Percentiles rank a stretch among this genome's conserved stretches.
Conservation (phyloP, 768 basidiomycete genomes). For the Chalciporus chontae region DNA sequence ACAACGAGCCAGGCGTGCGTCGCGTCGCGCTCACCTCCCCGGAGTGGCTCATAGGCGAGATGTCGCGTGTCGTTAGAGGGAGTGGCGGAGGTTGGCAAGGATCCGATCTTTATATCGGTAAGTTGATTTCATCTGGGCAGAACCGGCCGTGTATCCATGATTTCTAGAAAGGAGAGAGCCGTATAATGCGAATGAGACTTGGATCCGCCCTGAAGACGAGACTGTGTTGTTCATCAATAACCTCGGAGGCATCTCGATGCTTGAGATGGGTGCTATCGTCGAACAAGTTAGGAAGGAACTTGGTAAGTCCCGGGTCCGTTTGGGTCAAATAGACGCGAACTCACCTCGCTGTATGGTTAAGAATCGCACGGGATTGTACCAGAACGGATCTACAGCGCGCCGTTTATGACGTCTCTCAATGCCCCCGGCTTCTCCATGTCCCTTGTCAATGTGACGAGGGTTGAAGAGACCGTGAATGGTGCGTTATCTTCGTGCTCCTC, state of each 20-base stretch:
- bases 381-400: slow-evolving; percentile 41
- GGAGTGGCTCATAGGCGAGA: slow-evolving; percentile 26
- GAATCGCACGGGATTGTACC: slow-evolving; percentile 33
- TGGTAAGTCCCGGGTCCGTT: slow-evolving; percentile 29
- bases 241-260: slow-evolving; percentile 47
- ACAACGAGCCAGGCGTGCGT: slow-evolving; percentile 50
- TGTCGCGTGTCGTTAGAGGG: slow-evolving; percentile 24
- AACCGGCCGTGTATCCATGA: not conserved
- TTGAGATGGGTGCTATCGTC: slow-evolving; percentile 52
- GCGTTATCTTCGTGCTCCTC: not conserved
- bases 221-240: slow-evolving; percentile 52
- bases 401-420: slow-evolving; percentile 59
- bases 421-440: slow-evolving; percentile 58
- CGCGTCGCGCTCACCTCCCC: slow-evolving; percentile 17
- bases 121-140: not conserved
- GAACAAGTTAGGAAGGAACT: slow-evolving; percentile 41
- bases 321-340: not conserved
- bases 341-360: slow-evolving; percentile 8
- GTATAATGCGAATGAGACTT: slow-evolving; percentile 2
- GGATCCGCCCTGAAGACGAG: slow-evolving; percentile 25
- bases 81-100: slow-evolving; percentile 14
- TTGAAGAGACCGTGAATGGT: slow-evolving; percentile 13
- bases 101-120: slow-evolving; percentile 7
- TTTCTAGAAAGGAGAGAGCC: not conserved
- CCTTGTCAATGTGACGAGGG: slow-evolving; percentile 43